Conservation (phyloP, 1,284 basidiomycete genomes). For the Ustilago nuda region DNA sequence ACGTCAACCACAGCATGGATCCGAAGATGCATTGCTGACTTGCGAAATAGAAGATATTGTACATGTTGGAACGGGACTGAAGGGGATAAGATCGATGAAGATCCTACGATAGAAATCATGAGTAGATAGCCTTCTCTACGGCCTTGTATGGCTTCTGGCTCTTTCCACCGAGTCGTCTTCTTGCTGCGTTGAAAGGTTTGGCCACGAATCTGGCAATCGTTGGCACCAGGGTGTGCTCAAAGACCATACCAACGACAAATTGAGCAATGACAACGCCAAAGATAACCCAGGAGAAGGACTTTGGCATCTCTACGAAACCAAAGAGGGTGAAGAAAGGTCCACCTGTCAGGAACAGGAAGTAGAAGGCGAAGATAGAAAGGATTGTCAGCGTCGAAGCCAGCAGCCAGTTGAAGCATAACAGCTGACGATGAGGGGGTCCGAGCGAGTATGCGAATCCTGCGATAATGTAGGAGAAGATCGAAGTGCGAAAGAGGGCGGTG, state of each 20-base stretch:
- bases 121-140: conserved; percentile 30
- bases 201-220: conserved; percentile 13
- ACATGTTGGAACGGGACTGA: neutral
- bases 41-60: neutral
- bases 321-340: conserved; percentile 53
- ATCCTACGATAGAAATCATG: neutral
- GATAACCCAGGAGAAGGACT: conserved; percentile 41
- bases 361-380: conserved; percentile 38
- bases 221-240: conserved; percentile 28
- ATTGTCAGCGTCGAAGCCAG: conserved; percentile 34
- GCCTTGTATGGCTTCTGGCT: conserved; percentile 21
- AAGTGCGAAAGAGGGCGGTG: conserved; percentile 41
- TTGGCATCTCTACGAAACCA: conserved; percentile 38
- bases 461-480: conserved; percentile 55
- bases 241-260: conserved; percentile 26
- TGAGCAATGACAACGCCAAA: conserved; percentile 51
- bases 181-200: conserved; percentile 9
- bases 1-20: no score
- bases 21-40: no score
- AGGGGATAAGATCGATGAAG: no score
- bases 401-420: conserved; percentile 44
- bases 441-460: conserved; percentile 36
- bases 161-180: conserved; percentile 8
- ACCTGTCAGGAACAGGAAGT: conserved; percentile 51
- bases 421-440: conserved; percentile 53